A percentile compares a stretch with the other conserved stretches of the same genome.
Evolutionary conservation across 106 monocot species (phyloP).

Genomic region (Vanilla planifolia): DNA sequence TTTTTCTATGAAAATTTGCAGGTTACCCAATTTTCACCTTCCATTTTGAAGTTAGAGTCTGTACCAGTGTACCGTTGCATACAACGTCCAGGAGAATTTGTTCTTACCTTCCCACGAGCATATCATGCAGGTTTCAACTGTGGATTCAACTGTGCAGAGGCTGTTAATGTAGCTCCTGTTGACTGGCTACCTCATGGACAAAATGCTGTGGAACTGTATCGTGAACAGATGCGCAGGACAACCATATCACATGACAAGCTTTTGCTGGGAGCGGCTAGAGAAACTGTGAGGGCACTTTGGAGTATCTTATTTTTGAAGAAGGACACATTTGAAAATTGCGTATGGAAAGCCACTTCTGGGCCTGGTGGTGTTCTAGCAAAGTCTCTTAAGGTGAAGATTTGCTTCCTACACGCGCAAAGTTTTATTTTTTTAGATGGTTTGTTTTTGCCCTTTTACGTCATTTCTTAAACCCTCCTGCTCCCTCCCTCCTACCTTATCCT

Average conservation of each 20-base stretch:
- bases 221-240: slow-evolving; percentile 58
- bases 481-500: not conserved
- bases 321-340: slow-evolving; percentile 29
- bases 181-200: slow-evolving; percentile 96
- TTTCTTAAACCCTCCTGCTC: not conserved
- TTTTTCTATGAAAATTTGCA: slow-evolving; percentile 18
- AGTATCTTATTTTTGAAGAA: slow-evolving; percentile 46
- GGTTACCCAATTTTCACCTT: slow-evolving; percentile 87
- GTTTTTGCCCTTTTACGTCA: not conserved
- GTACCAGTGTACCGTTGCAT: slow-evolving; percentile 70
- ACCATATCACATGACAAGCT: slow-evolving; percentile 87
- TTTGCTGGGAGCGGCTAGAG: slow-evolving; percentile 75
- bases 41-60: slow-evolving; percentile 62
- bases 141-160: slow-evolving; percentile 92
- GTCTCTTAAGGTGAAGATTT: slow-evolving; percentile 42
- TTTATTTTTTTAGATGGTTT: not conserved
- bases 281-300: slow-evolving; percentile 82
- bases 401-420: not conserved
- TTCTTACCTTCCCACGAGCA: slow-evolving; percentile 85
- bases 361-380: slow-evolving; percentile 37
- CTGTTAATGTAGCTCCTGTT: slow-evolving; percentile 83
- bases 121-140: slow-evolving; percentile 86
- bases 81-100: slow-evolving; percentile 75
- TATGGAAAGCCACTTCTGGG: slow-evolving; percentile 69
- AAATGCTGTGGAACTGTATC: slow-evolving; percentile 75